Base-by-base conservation (phyloP, 23 red algal genomes). In the Gracilaria gracilis region DNA sequence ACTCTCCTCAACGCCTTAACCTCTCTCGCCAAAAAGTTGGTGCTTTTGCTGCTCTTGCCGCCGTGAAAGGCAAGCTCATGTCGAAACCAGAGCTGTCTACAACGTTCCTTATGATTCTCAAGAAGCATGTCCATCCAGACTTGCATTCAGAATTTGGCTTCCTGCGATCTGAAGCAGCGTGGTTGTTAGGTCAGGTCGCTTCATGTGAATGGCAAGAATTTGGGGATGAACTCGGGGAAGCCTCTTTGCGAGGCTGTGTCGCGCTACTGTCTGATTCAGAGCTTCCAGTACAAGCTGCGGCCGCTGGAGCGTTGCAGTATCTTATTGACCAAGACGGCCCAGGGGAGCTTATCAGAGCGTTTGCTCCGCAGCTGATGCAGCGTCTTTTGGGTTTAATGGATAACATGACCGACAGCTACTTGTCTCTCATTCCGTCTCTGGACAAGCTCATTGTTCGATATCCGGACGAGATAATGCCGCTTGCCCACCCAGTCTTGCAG, bases 141-240 rank as follows among this genome's bases (percentile, higher is more conserved):
- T 42, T 98, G 74, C 84, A 76, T 37, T 92, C 87, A 20, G 88
- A 88, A 24, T 93, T 90, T 89, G 73, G 75, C 35, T 98, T 98
- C 74, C 54, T 98, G 13, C 83, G 95, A 28, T 73, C 95, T n/a
- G 85, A 76, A 50, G 61, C 95, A 57, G 88, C 79, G 51, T 94
- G 90, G 95, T 59, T 98, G 42, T 39, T 98, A 11, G 95, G 95
- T 9, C 85, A 98, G 71, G 38, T 98, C n/a, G 95, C 92, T 13
- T 78, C 83, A 17, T 79, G 80, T 16, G 89, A 91, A 40, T 91
- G 81, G 71, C 44, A 93, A 40, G 61, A 83, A 14, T 80, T 72
- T 47, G 50, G 31, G 5, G 57, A 51, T 33, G 38, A 76, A 59
- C 65, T 93, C 1, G 87, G 87, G 31, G 87, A 91, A n/a, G 46